Conservation (phyloP, 2,329 filamentous ascomycete genomes). For the Ceratocystis eucalypticola region DNA sequence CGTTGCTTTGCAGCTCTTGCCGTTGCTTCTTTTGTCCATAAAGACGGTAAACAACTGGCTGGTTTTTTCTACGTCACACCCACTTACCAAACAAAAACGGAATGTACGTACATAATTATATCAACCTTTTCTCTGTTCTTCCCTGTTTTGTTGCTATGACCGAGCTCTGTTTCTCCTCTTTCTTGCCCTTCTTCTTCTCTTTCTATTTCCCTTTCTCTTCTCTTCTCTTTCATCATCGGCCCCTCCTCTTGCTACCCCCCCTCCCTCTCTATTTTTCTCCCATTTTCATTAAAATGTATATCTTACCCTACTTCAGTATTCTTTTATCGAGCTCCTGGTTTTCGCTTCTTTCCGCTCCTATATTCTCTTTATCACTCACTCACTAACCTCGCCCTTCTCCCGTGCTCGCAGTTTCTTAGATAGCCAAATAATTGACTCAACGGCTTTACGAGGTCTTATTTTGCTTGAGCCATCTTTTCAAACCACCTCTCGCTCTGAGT, state of each 20-base stretch:
- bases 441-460: not conserved
- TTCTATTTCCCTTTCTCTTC: not conserved
- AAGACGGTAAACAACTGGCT: not conserved
- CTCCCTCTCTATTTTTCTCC: not conserved
- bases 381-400: not conserved
- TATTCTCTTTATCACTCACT: not conserved
- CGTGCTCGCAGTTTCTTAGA: not conserved
- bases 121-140: not conserved
- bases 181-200: not conserved
- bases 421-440: not conserved
- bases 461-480: not conserved
- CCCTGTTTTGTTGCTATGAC: not conserved
- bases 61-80: not conserved
- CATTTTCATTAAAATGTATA: not conserved
- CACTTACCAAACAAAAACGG: not conserved
- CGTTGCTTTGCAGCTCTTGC: not conserved
- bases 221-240: not conserved
- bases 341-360: not conserved
- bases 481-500: not conserved
- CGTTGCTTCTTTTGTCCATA: not conserved
- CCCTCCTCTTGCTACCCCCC: not conserved
- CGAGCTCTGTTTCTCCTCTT: not conserved
- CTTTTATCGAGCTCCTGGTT: not conserved
- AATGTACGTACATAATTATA: not conserved
- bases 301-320: constrained; percentile 7